phyloP scores from a whole-genome alignment of 805 yeast genomes.

The Isabelozyma rhagii region DNA sequence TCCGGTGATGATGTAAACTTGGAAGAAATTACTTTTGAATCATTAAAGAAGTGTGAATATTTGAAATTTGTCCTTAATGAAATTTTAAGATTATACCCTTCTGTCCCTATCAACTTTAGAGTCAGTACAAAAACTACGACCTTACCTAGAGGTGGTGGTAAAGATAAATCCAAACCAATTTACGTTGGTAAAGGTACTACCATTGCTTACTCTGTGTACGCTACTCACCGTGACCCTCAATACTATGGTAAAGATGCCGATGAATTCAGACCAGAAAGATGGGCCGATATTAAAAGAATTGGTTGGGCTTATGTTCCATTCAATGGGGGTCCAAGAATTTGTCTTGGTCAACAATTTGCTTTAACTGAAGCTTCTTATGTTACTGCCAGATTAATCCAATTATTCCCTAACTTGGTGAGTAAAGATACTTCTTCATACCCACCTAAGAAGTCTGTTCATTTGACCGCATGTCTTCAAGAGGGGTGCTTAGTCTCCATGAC shows the following conservation, averaged over 20 bases:
- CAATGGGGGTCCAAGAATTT: constrained; percentile 56
- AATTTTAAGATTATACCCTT: constrained; percentile 30
- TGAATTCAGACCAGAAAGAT: constrained; percentile 48
- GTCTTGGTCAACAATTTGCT: constrained; percentile 58
- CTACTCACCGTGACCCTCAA: constrained; percentile 41
- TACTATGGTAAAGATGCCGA: constrained; percentile 46
- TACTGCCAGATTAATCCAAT: constrained; percentile 32
- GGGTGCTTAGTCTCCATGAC: constrained; percentile 17
- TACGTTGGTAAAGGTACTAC: constrained; percentile 42
- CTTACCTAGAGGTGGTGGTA: constrained; percentile 33
- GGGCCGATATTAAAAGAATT: constrained; percentile 37
- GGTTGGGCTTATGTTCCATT: constrained; percentile 53
- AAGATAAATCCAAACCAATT: constrained; percentile 35
- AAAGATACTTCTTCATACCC: constrained; percentile 23
- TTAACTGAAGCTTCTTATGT: constrained; percentile 52
- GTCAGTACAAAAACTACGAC: constrained; percentile 29
- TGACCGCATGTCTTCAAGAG: constrained; percentile 24
- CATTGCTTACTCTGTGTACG: constrained; percentile 39
- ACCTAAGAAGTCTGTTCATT: constrained; percentile 25
- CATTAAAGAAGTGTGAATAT: constrained; percentile 30
- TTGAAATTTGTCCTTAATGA: constrained; percentile 29
- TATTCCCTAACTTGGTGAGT: constrained; percentile 17
- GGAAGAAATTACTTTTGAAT: constrained; percentile 26
- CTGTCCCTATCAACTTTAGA: constrained; percentile 32
- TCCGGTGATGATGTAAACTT: constrained; percentile 14